These are phyloP conservation scores for Cystofilobasidium capitatum DNA, from an alignment of 768 basidiomycete genomes.

Conservation along the genomic window DNA sequence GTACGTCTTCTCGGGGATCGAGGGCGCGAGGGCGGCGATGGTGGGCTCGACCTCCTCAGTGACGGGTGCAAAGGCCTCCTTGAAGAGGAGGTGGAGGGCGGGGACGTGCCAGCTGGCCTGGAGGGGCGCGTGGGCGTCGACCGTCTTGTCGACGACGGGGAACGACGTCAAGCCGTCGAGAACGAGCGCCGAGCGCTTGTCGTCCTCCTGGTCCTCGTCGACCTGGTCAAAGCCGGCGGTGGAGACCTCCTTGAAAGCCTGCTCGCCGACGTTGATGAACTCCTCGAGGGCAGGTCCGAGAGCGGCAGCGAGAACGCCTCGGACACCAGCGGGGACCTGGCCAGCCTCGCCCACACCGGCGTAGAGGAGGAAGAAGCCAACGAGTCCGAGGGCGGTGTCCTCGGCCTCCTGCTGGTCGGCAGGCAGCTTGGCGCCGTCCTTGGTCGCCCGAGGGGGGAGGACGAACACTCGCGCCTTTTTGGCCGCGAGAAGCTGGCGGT, in stretches of 20 bases:
- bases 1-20: constrained; percentile 78
- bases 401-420: constrained; percentile 56
- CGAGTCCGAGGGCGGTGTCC: constrained; percentile 46
- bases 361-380: constrained; percentile 76
- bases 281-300: constrained; percentile 37
- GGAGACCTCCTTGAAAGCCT: constrained; percentile 56
- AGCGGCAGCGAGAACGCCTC: constrained; percentile 46
- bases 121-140: constrained; percentile 49
- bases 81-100: constrained; percentile 47
- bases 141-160: constrained; percentile 44
- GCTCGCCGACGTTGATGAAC: constrained; percentile 48
- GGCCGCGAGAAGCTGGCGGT: constrained; percentile 45
- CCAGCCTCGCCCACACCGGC: constrained; percentile 31
- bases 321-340: constrained; percentile 36
- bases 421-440: constrained; percentile 39
- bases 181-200: constrained; percentile 35
- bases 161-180: constrained; percentile 22
- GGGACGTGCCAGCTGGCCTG: constrained; percentile 54
- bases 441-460: constrained; percentile 32
- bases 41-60: background rate
- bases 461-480: constrained; percentile 45
- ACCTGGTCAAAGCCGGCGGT: constrained; percentile 38
- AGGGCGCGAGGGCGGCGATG: constrained; percentile 45
- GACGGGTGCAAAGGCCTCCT: constrained; percentile 17
- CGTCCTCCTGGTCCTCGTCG: constrained; percentile 40